These are phyloP conservation scores for Bruguiera sexangula DNA, from an alignment of 345 rosid species.

Conservation along the genomic window DNA sequence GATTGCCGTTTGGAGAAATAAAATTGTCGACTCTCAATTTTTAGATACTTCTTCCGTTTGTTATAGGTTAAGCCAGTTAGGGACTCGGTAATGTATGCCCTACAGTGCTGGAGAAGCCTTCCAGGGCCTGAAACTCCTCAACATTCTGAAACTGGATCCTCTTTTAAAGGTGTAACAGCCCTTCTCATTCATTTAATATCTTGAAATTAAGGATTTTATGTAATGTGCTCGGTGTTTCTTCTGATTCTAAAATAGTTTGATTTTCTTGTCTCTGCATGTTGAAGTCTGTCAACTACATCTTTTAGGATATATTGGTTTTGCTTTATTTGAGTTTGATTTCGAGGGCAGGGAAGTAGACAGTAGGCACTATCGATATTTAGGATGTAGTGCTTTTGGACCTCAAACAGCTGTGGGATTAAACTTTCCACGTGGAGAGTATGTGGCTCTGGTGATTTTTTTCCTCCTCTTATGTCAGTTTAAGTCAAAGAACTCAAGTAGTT, in stretches of 20 bases:
- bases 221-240: not conserved
- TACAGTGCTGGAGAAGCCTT: conserved; percentile 78
- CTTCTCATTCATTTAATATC: conserved; percentile 5
- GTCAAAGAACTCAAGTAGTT: not conserved
- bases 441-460: too few species aligned
- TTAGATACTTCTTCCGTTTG: conserved; percentile 17
- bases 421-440: not conserved
- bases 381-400: not conserved
- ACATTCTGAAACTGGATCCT: conserved; percentile 75
- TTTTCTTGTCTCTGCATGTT: not conserved
- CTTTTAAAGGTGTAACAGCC: conserved; percentile 55
- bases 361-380: too few species aligned
- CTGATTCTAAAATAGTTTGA: not conserved
- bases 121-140: conserved; percentile 61
- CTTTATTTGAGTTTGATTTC: not conserved
- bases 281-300: not conserved
- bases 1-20: not conserved
- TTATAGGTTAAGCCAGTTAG: conserved; percentile 92
- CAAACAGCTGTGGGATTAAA: not conserved
- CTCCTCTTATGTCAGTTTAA: too few species aligned
- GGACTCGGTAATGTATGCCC: conserved; percentile 65
- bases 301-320: not conserved
- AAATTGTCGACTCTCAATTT: not conserved
- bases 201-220: not conserved
- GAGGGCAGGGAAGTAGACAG: not conserved